Evolutionary conservation across 345 rosid species (phyloP).

Genomic region (Sisymbrium irio): DNA sequence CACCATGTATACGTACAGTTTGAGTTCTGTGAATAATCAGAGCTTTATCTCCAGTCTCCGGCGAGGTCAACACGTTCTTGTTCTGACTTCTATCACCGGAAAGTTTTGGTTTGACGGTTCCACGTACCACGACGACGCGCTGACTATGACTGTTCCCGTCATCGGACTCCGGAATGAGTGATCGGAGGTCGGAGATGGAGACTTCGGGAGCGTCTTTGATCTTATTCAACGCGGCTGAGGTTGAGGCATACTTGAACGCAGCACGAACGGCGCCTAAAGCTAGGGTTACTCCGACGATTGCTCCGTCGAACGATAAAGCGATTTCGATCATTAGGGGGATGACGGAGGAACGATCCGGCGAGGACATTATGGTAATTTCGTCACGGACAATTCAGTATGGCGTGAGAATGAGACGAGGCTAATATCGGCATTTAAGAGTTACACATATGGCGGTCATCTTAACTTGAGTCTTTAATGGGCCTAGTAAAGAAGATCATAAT

Average conservation of each 20-base stretch:
- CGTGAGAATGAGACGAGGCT: neutral
- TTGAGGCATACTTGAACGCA: conserved; percentile 39
- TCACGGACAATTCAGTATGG: neutral
- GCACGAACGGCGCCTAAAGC: conserved; percentile 70
- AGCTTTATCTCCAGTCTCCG: conserved; percentile 77
- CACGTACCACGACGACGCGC: conserved; percentile 57
- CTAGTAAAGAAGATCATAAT: neutral
- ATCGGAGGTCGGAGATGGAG: conserved; percentile 66
- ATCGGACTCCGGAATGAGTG: conserved; percentile 34
- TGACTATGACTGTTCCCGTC: conserved; percentile 26
- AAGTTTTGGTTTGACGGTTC: conserved; percentile 56
- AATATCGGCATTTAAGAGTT: neutral
- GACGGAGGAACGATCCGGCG: conserved; percentile 59
- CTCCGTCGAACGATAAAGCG: conserved; percentile 88
- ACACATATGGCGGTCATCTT: neutral
- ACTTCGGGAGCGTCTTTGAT: conserved; percentile 53
- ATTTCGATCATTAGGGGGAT: conserved; percentile 49
- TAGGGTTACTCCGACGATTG: conserved; percentile 66
- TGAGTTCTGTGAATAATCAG: conserved; percentile 77
- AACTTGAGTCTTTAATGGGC: conserved; percentile 24
- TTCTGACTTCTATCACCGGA: conserved; percentile 43
- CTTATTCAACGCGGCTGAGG: conserved; percentile 53
- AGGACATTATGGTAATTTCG: conserved; percentile 50
- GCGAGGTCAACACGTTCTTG: conserved; percentile 48
- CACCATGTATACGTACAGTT: conserved; percentile 45